phyloP scores from a whole-genome alignment of 495 filamentous ascomycete genomes.

The Annulohypoxylon bovei region DNA sequence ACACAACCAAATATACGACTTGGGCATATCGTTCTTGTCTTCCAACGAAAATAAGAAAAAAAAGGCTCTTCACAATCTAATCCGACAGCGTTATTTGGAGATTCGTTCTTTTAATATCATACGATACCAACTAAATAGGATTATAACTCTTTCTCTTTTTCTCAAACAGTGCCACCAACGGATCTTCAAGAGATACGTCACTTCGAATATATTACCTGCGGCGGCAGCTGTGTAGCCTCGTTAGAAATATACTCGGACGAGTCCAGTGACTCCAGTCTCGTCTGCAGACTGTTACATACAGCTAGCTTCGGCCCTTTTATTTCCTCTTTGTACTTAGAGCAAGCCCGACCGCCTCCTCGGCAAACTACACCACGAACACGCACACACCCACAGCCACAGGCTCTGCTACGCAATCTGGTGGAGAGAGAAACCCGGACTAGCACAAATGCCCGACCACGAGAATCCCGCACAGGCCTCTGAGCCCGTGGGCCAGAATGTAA shows the following conservation, averaged over 20 bases:
- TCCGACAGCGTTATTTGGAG: conserved; percentile 13
- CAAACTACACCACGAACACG: conserved; percentile 35
- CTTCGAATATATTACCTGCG: conserved; percentile 39
- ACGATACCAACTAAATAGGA: conserved; percentile 19
- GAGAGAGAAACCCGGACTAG: conserved; percentile 34
- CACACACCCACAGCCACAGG: conserved; percentile 27
- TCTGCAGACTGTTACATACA: conserved; percentile 39
- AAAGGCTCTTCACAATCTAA: background rate
- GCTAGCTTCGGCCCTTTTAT: conserved; percentile 47
- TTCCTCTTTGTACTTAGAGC: conserved; percentile 36
- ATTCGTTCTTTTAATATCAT: conserved; percentile 27
- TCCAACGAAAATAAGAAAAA: background rate
- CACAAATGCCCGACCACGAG: conserved; percentile 49
- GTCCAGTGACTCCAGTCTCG: conserved; percentile 19
- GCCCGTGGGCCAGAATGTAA: conserved; percentile 47
- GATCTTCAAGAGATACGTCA: conserved; percentile 29
- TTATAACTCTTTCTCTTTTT: conserved; percentile 15
- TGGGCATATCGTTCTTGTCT: background rate
- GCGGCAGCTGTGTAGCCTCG: conserved; percentile 32
- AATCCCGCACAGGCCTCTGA: conserved; percentile 44
- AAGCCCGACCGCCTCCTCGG: conserved; percentile 41
- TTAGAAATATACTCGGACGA: background rate
- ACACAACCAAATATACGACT: conserved; percentile 26
- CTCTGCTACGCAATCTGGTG: conserved; percentile 44
- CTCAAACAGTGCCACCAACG: conserved; percentile 19